Base-by-base conservation (phyloP, 768 basidiomycete genomes). In the Lactarius sp. region DNA sequence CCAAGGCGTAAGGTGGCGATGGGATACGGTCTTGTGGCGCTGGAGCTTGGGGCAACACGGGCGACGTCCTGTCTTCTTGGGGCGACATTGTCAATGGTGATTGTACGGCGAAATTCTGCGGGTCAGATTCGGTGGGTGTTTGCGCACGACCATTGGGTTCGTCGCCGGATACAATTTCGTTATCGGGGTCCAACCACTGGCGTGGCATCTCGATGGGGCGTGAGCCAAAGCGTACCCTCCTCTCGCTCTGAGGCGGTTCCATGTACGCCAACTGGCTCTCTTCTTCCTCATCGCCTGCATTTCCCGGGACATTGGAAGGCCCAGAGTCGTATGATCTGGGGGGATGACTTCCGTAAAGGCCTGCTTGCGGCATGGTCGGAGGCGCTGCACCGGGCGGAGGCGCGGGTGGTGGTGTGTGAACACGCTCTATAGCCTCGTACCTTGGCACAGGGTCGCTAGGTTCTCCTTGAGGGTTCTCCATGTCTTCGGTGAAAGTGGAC, bases 301-400 rank as follows among this genome's bases (percentile, higher is more conserved):
- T 59, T 42, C 52, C 49, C 33, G 65, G 64, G 12, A 49, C 63
- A n/a, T 65, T 65, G 12, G 33, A 56, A 50, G 50, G 60, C 27
- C 22, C 44, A 10, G 42, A 51, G 41, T 53, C 64, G 64, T 13
- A 37, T 55, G 53, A 34, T 14, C 57, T 31, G 42, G 37, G 14
- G n/a, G 47, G 44, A 33, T 52, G 49, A 31, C 51, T 49, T 18
- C 61, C 67, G 33, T 68, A 60, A 34, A 22, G 14, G 46, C 39
- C 22, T 16, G 56, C 51, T 59, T 53, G 46, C 18, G 59, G 46
- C 52, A 67, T 47, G 66, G 70, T 66, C 55, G 75, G 67, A 67
- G 75, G 74, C 33, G 77, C 78, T 16, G 79, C 78, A 36, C 78
- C 79, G 12, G 77, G 76, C 5, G 82, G 78, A 16, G 77, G 78